phyloP scores from a whole-genome alignment of 805 yeast genomes.

The Zygosaccharomyces bailii region DNA sequence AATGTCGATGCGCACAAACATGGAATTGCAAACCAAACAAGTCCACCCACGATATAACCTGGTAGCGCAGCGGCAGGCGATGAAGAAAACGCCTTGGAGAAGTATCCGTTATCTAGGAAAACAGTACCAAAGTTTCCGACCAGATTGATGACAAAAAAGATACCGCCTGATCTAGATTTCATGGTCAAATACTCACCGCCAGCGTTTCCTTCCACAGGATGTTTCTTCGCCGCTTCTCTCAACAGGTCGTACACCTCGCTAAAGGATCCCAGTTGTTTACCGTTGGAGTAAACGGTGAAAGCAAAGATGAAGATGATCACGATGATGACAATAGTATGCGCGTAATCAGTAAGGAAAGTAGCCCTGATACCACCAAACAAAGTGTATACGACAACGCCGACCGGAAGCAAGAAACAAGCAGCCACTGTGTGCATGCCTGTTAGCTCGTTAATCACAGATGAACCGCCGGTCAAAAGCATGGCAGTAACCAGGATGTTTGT shows the following conservation, averaged over 20 bases:
- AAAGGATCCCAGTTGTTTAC: conserved; percentile 73
- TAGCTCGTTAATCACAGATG: conserved; percentile 73
- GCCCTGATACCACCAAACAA: conserved; percentile 81
- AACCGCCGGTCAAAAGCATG: conserved; percentile 87
- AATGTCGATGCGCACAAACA: conserved; percentile 75
- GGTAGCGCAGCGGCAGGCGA: conserved; percentile 81
- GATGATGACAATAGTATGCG: conserved; percentile 76
- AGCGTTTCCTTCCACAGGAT: conserved; percentile 76
- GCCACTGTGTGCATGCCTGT: conserved; percentile 85
- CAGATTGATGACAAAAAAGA: conserved; percentile 81
- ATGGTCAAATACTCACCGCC: conserved; percentile 86
- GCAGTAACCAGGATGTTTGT: conserved; percentile 90
- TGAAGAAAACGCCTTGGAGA: conserved; percentile 86
- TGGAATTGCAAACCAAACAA: conserved; percentile 91
- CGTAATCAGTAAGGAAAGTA: conserved; percentile 74
- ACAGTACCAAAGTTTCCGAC: conserved; percentile 91
- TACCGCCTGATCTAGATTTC: conserved; percentile 81
- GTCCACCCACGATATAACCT: conserved; percentile 83
- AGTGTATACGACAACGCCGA: conserved; percentile 73
- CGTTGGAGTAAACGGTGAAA: conserved; percentile 73
- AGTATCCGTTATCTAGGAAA: conserved; percentile 81
- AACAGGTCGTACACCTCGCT: conserved; percentile 73
- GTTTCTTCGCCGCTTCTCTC: conserved; percentile 51
- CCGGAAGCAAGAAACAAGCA: conserved; percentile 74
- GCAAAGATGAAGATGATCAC: conserved; percentile 78